Evolutionary conservation across 192 early-diverging fungal genomes (phyloP).

Genomic region (Coemansia sp.): DNA sequence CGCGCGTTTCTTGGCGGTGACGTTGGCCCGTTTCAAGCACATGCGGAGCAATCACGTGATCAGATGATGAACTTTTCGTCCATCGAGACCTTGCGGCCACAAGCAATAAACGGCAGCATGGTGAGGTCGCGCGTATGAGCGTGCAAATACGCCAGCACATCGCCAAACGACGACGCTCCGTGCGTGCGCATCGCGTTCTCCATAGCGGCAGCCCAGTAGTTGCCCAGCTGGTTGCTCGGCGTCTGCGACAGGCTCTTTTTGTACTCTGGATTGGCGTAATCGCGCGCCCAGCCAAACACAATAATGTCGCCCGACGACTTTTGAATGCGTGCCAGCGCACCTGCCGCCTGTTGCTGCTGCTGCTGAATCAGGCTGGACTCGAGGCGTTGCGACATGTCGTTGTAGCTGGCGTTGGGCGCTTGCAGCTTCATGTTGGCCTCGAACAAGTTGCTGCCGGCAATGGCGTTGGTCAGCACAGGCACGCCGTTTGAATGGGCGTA

Average conservation of each 20-base stretch:
- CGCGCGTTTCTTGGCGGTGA: slow-evolving; percentile 2
- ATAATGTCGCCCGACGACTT: slow-evolving; percentile 45
- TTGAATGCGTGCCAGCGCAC: slow-evolving; percentile 24
- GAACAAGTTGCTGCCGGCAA: slow-evolving; percentile 45
- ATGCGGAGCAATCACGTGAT: slow-evolving; percentile 8
- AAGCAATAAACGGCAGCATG: slow-evolving; percentile 55
- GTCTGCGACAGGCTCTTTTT: slow-evolving; percentile 71
- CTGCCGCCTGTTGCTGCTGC: slow-evolving; percentile 17
- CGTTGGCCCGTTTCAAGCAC: background rate
- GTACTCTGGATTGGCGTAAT: slow-evolving; percentile 69
- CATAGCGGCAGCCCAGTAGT: slow-evolving; percentile 69
- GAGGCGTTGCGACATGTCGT: slow-evolving; percentile 44
- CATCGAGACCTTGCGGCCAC: slow-evolving; percentile 52
- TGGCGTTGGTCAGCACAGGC: slow-evolving; percentile 40
- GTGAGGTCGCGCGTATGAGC: slow-evolving; percentile 24
- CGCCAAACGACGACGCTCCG: slow-evolving; percentile 46
- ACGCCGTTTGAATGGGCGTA: slow-evolving; percentile 50
- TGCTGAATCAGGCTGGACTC: slow-evolving; percentile 35
- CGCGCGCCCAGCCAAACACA: slow-evolving; percentile 70
- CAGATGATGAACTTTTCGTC: slow-evolving; percentile 48
- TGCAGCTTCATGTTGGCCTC: slow-evolving; percentile 23
- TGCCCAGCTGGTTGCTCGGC: slow-evolving; percentile 59
- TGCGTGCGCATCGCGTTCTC: slow-evolving; percentile 48
- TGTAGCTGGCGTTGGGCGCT: slow-evolving; percentile 29
- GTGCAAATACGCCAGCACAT: slow-evolving; percentile 55